These are phyloP conservation scores for Penicillium angulare DNA, from an alignment of 495 filamentous ascomycete species.

Conservation along the genomic window DNA sequence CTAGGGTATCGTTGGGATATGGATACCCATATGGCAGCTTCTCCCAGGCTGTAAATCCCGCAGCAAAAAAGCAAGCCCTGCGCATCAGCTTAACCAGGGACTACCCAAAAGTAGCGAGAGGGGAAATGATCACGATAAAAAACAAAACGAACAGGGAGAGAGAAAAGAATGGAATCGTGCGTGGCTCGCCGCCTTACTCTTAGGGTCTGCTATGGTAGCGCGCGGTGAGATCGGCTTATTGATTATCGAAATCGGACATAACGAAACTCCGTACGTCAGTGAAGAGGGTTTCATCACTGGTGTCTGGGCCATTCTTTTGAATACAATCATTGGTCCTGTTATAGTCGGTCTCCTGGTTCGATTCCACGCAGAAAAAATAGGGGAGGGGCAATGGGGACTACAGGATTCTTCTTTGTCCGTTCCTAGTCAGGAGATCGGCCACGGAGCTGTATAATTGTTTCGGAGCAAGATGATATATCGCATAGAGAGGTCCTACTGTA, in stretches of 20 bases:
- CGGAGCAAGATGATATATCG: too few species aligned
- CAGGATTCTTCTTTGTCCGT: slow-evolving; percentile 7
- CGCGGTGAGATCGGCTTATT: slow-evolving; percentile 78
- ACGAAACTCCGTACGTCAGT: slow-evolving; percentile 31
- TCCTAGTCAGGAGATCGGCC: neutral
- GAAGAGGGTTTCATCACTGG: slow-evolving; percentile 57
- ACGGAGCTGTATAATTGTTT: slow-evolving; percentile 2
- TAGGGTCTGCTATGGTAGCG: slow-evolving; percentile 63
- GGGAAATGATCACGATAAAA: neutral
- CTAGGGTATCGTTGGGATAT: slow-evolving; percentile 31
- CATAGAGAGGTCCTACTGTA: too few species aligned
- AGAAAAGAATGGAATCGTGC: slow-evolving; percentile 7
- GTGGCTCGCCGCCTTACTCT: slow-evolving; percentile 53
- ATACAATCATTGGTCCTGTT: slow-evolving; percentile 70
- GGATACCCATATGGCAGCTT: slow-evolving; percentile 26
- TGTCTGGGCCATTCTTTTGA: slow-evolving; percentile 71
- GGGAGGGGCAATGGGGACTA: slow-evolving; percentile 29
- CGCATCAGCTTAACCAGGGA: neutral
- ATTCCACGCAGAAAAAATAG: slow-evolving; percentile 19
- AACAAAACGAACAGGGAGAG: neutral
- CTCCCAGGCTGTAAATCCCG: neutral
- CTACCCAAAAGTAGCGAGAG: neutral
- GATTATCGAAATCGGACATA: slow-evolving; percentile 64
- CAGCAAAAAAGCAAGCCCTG: too few species aligned
- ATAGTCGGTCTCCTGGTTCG: slow-evolving; percentile 59